Evolutionary conservation across 805 yeast genomes (phyloP), one percentile per base, ranked within the genome.

Genomic region (Candida schatavii): DNA sequence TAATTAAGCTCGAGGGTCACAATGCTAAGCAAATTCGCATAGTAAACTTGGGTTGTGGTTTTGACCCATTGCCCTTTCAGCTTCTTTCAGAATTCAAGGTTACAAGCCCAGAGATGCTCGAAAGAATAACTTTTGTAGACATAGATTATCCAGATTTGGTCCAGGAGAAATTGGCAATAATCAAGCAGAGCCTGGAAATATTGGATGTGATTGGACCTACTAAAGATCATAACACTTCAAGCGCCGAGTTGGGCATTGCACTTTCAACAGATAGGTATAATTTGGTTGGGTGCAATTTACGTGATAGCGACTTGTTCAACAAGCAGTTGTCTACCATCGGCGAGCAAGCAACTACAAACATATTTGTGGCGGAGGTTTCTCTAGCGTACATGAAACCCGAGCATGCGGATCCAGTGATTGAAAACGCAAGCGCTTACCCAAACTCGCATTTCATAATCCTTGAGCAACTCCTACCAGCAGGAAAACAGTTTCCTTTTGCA

Each of bases 291-390:
- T 87, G 95, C 59, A 83, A 86, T 55, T 62, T 86, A 46, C 78
- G 83, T 40, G 62, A 79, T 49, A 48, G 56, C 2, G 49, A 50
- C 1, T 49, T 71, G 4, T 81, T 75, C 44, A 46, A 60, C 15
- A 35, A 46, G 5, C 62, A 59, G 40, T 41, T 74, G 34, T 38
- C 50, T 6, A 21, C 35, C 5, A 30, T 3, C 21, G 42, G 2
- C 48, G 70, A 7, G 37, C 59, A 9, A 46, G 48, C 56, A 32
- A 54, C 68, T 2, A 62, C 74, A 3, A 78, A 73, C 35, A 69
- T 86, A 2, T 87, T 83, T 54, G 71, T 88, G 30, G 91, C 95
- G 1, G 95, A 86, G 57, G 95, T 87, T 3, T 85, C 95, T 0
- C 61, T 87, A 42, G 89, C 91, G 0, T 87, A 86, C 57, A 86